Evolutionary conservation across 257 asterid species (phyloP), one percentile per base, ranked within the genome.

Genomic region (Anisodus acutangulus): DNA sequence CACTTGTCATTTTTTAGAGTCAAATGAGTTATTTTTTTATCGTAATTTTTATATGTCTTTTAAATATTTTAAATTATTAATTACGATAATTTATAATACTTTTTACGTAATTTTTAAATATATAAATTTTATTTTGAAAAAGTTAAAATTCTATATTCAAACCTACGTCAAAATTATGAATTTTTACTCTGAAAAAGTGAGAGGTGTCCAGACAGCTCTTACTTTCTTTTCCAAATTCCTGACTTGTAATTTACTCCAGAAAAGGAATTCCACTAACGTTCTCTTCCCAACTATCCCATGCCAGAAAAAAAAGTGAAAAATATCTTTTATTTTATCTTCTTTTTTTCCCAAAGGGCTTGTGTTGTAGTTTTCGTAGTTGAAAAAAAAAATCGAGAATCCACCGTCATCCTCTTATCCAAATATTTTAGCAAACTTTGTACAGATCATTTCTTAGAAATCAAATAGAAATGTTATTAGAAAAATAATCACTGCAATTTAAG

Each of bases 221-320:
- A 13, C 22, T 66, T 53, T 68, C 76, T 62, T 80, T 74, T 67
- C 83, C 84, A 26, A 76, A 83, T 88, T 82, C 89, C 86, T 47
- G 59, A 57, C 85, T 84, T 86, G 57, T 3, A 81, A 81, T 53
- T 51, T 76, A 76, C 81, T 76, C 63, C 62, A 76, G 63, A 76
- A 76, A 76, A 76, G 49, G 49, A 76, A 51, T 53, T 76, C 81
- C 81, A 76, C 81, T 76, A 49, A 51, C 45, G 60, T 26, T 76
- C 53, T 55, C 39, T 55, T 53, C 51, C 22, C 58, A 67, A 58
- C 85, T 63, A n/a, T n/a, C 11, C 15, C 81, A 76, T 51, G 62
- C 11, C 63, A 76, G 9, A 49, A 11, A 6, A 11, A 0, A 22
- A 0, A 4, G 11, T 31, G 2, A 4, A 1, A 19, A 35, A 57